Percentiles rank a stretch among this genome's conserved stretches.
phyloP scores from a whole-genome alignment of 192 early-diverging fungal genomes.

The Tieghemiomyces parasiticus region DNA sequence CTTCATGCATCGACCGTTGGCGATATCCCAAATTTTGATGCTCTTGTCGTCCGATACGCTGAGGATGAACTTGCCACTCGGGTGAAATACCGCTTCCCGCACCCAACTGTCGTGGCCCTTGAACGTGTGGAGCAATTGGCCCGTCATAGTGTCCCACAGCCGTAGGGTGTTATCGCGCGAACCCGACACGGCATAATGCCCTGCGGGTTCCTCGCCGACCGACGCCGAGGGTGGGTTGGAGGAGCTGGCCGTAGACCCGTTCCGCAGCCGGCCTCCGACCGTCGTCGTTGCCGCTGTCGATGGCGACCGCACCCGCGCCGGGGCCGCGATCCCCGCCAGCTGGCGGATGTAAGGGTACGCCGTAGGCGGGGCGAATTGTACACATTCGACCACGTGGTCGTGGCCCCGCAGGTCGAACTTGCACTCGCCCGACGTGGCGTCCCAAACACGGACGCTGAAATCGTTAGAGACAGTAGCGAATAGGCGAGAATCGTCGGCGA shows the following conservation, averaged over 20 bases:
- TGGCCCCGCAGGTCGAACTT: conserved; percentile 75
- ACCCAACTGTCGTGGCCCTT: conserved; percentile 91
- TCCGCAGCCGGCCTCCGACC: neutral
- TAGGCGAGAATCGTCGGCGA: conserved; percentile 50
- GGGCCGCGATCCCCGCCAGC: conserved; percentile 41
- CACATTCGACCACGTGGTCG: conserved; percentile 90
- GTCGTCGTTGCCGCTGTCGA: neutral
- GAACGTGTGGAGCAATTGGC: conserved; percentile 60
- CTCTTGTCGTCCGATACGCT: conserved; percentile 86
- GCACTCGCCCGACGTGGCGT: conserved; percentile 50
- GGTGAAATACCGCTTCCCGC: conserved; percentile 68
- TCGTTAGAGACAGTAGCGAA: conserved; percentile 73
- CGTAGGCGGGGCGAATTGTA: conserved; percentile 61
- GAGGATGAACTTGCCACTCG: conserved; percentile 66
- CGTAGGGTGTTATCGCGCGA: conserved; percentile 86
- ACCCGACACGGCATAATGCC: conserved; percentile 62
- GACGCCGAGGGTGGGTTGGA: neutral
- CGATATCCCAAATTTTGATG: conserved; percentile 78
- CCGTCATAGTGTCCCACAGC: conserved; percentile 61
- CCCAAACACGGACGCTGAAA: conserved; percentile 81
- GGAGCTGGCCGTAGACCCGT: neutral
- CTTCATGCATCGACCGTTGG: conserved; percentile 64
- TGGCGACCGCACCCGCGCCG: neutral
- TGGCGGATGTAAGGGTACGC: conserved; percentile 51
- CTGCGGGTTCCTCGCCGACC: conserved; percentile 28